Evolutionary conservation across 2,329 filamentous ascomycete genomes (phyloP).

Genomic region (Aspergillus sojae): DNA sequence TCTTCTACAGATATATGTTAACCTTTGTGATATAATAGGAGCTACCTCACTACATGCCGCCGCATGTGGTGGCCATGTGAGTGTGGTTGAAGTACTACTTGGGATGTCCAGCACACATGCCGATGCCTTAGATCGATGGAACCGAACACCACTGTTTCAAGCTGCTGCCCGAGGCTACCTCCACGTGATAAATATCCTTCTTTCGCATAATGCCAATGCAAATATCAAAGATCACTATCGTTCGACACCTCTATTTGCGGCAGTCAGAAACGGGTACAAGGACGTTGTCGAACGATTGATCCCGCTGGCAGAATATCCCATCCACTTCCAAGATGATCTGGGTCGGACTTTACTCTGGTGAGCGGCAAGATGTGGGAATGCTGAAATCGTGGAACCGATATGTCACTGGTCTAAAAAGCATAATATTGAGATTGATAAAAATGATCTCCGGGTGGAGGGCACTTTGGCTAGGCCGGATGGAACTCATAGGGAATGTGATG

Average conservation of each 20-base stretch:
- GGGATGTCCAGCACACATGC: neutral
- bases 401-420: fast-evolving
- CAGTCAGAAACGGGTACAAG: neutral
- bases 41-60: too few species aligned
- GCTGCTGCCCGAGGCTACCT: neutral
- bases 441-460: neutral
- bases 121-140: neutral
- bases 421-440: neutral
- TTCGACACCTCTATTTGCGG: neutral
- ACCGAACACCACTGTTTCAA: neutral
- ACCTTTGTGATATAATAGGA: too few species aligned
- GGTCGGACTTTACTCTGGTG: neutral
- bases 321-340: neutral
- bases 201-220: neutral
- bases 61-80: too few species aligned
- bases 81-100: too few species aligned
- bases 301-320: fast-evolving
- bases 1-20: too few species aligned
- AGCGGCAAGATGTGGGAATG: neutral
- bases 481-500: neutral
- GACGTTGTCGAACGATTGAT: neutral
- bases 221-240: neutral
- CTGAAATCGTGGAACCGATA: neutral
- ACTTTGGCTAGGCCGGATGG: too few species aligned
- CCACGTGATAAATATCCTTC: neutral